Evolutionary conservation across 768 basidiomycete species (phyloP).

Genomic region (Boletus bicolor): DNA sequence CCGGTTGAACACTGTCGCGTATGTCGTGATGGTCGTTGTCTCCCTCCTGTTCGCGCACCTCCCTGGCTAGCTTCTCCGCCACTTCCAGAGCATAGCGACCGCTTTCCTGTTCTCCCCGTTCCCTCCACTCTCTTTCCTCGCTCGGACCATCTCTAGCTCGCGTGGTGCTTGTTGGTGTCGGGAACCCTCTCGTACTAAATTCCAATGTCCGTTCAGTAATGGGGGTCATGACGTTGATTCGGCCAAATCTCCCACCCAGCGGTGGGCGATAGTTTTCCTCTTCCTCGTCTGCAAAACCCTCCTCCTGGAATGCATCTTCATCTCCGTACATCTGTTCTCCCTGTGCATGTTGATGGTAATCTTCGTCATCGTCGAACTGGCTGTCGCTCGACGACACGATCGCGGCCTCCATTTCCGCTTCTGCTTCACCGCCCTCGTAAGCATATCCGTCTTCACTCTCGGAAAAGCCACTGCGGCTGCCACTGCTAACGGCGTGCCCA

Average conservation of each 20-base stretch:
- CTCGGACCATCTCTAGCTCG: slow-evolving; percentile 39
- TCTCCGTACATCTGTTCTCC: slow-evolving; percentile 15
- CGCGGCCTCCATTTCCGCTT: slow-evolving; percentile 27
- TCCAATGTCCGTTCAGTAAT: slow-evolving; percentile 95
- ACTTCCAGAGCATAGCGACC: slow-evolving; percentile 46
- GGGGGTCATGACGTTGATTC: slow-evolving; percentile 94
- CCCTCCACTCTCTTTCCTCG: slow-evolving; percentile 20
- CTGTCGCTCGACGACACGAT: slow-evolving; percentile 30
- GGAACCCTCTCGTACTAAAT: slow-evolving; percentile 56
- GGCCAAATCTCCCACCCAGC: slow-evolving; percentile 72
- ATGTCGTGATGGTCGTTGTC: slow-evolving; percentile 12
- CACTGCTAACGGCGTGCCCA: slow-evolving; percentile 21
- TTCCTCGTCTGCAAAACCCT: slow-evolving; percentile 29
- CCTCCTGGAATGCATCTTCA: slow-evolving; percentile 29
- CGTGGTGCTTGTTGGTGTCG: slow-evolving; percentile 43
- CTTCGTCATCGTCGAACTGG: slow-evolving; percentile 32
- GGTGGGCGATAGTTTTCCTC: slow-evolving; percentile 40
- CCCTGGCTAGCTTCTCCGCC: slow-evolving; percentile 60
- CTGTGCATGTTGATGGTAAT: slow-evolving; percentile 14
- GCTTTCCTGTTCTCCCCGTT: slow-evolving; percentile 30
- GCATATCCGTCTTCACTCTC: slow-evolving; percentile 35
- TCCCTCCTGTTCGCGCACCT: slow-evolving; percentile 29
- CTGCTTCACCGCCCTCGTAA: slow-evolving; percentile 28
- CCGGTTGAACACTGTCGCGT: slow-evolving; percentile 4
- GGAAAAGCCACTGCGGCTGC: slow-evolving; percentile 31